Evolutionary conservation across 1,139 yeast genomes (phyloP).

Genomic region (Spathaspora sp.): DNA sequence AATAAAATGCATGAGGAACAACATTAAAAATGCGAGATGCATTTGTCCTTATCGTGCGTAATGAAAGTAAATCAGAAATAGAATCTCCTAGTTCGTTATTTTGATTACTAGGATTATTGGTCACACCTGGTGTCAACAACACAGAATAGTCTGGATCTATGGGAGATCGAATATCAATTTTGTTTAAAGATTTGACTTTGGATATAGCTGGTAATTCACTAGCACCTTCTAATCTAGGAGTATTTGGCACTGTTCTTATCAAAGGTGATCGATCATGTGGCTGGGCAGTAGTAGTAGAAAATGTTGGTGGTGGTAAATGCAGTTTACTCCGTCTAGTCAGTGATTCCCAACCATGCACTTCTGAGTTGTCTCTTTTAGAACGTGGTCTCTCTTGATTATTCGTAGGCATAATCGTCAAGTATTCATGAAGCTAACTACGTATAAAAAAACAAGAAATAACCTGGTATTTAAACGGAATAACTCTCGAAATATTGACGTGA

Average conservation of each 20-base stretch:
- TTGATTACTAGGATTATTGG: conserved; percentile 1
- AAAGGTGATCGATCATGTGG: neutral
- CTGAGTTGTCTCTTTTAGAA: neutral
- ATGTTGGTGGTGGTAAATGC: neutral
- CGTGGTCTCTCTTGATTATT: neutral
- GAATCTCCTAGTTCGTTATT: conserved; percentile 11
- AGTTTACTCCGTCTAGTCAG: neutral
- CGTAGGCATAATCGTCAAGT: neutral
- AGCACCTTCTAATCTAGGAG: conserved; percentile 8
- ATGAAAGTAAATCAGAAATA: conserved; percentile 17
- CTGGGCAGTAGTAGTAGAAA: neutral
- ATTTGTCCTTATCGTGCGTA: conserved; percentile 20
- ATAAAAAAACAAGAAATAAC: no score
- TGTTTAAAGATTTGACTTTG: conserved; percentile 23
- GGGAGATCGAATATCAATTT: conserved; percentile 24
- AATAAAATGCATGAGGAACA: conserved; percentile 20
- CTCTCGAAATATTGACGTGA: neutral
- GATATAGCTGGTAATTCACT: conserved; percentile 6
- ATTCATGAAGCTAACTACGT: neutral
- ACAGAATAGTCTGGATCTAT: conserved; percentile 10
- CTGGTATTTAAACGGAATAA: neutral
- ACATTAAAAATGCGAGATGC: conserved; percentile 19
- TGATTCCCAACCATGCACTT: neutral
- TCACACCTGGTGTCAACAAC: conserved; percentile 14
- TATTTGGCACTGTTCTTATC: conserved; percentile 12